Evolutionary conservation across 2,329 filamentous ascomycete genomes (phyloP).

Genomic region (Aspergillus puulaauensis): DNA sequence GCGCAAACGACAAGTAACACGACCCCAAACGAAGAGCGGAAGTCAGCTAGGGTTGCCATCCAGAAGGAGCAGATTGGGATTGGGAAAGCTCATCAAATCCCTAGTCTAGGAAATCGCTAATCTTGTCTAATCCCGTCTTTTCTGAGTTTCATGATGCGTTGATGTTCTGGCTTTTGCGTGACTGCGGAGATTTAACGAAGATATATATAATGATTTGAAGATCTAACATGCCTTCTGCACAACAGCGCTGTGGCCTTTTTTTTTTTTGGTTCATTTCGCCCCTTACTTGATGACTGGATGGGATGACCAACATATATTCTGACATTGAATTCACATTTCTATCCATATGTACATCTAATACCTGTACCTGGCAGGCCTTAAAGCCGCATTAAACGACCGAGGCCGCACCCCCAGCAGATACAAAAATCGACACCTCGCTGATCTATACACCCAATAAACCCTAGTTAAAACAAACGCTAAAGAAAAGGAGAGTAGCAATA

Average conservation of each 20-base stretch:
- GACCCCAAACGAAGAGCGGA: constrained; percentile 8
- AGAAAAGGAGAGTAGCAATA: background rate
- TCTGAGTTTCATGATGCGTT: background rate
- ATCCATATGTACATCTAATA: background rate
- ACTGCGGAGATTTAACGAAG: too few species aligned
- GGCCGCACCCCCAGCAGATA: background rate
- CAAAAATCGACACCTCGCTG: background rate
- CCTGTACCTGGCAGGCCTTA: background rate
- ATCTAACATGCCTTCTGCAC: background rate
- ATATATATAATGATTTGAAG: background rate
- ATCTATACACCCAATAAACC: constrained; percentile 1
- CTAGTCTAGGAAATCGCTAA: background rate
- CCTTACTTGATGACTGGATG: background rate
- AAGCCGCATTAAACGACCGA: background rate
- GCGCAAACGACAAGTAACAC: constrained; percentile 7
- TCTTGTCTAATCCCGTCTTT: background rate
- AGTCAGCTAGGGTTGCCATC: background rate
- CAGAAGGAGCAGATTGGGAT: background rate
- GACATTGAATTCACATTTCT: background rate
- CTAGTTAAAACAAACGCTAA: background rate
- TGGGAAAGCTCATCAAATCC: background rate
- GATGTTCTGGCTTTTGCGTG: background rate
- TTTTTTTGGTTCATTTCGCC: background rate
- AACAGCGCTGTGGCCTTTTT: background rate
- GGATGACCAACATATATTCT: background rate